Conservation (phyloP, 768 basidiomycete genomes). For the Lactarius evosmus region DNA sequence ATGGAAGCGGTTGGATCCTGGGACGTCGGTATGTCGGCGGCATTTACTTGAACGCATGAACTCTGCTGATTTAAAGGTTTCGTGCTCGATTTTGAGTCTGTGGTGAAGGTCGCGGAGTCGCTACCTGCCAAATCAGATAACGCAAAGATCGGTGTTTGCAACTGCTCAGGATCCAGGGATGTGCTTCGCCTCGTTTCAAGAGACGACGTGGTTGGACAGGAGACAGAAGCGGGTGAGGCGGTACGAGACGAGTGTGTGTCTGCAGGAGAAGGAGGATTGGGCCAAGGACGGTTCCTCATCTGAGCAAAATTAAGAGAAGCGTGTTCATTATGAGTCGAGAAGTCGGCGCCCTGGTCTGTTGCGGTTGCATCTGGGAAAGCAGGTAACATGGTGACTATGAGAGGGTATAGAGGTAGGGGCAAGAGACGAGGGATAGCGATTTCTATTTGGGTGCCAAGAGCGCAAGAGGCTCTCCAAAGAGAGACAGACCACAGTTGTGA, state of each 20-base stretch:
- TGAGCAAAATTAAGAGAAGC: slow-evolving; percentile 13
- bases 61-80: not conserved
- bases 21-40: not conserved
- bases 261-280: slow-evolving; percentile 2
- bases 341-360: not conserved
- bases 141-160: slow-evolving; percentile 8
- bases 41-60: not conserved
- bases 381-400: slow-evolving; percentile 14
- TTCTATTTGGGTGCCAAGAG: slow-evolving; percentile 15
- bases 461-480: not conserved
- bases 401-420: slow-evolving; percentile 8
- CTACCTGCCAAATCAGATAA: not conserved
- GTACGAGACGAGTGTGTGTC: slow-evolving; percentile 8
- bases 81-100: not conserved
- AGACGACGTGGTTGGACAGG: slow-evolving; percentile 18
- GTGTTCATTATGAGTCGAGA: not conserved
- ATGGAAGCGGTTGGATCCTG: not conserved
- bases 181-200: slow-evolving; percentile 8
- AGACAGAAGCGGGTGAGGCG: slow-evolving; percentile 11
- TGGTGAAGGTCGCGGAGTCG: not conserved
- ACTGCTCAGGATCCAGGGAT: slow-evolving; percentile 6
- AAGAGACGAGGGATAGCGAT: slow-evolving; percentile 4
- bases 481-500: not conserved
- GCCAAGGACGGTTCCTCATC: not conserved
- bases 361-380: slow-evolving; percentile 5